phyloP scores from a whole-genome alignment of 257 asterid species.

The Cruciata laevipes region DNA sequence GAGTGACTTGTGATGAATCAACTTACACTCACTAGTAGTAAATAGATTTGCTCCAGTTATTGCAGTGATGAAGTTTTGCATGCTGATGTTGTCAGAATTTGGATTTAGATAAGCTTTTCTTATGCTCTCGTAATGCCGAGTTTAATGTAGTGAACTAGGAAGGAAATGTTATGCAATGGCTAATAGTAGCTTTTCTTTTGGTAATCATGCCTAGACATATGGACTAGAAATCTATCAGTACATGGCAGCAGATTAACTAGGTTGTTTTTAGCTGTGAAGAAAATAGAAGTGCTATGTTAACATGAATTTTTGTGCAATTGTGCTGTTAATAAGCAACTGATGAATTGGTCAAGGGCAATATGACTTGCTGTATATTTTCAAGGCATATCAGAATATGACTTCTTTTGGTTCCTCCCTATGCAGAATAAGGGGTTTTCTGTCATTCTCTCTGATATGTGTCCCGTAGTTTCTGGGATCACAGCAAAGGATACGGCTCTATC shows the following conservation, averaged over 20 bases:
- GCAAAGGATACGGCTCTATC: slow-evolving; percentile 77
- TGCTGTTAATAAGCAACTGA: not conserved
- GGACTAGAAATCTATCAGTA: not conserved
- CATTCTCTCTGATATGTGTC: slow-evolving; percentile 90
- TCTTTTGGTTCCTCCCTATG: slow-evolving; percentile 16
- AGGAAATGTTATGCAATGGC: not conserved
- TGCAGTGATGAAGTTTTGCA: not conserved
- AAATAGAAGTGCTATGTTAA: not conserved
- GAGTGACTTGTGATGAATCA: not conserved
- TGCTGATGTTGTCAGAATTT: not conserved
- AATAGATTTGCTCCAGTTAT: not conserved
- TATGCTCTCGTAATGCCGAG: not conserved
- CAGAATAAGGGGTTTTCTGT: slow-evolving; percentile 79
- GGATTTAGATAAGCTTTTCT: too few species aligned
- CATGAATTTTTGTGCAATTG: not conserved
- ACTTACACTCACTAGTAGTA: not conserved
- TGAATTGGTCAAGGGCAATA: not conserved
- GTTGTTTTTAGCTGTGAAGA: not conserved
- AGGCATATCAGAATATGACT: not conserved
- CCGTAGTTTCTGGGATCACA: slow-evolving; percentile 77
- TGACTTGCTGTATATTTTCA: not conserved
- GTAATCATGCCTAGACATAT: not conserved
- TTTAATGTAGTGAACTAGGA: not conserved
- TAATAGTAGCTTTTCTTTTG: not conserved
- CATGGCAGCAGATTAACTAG: not conserved